A percentile compares a stretch with the other conserved stretches of the same genome.
phyloP scores from a whole-genome alignment of 805 yeast species.

The Candida lessepsii region DNA sequence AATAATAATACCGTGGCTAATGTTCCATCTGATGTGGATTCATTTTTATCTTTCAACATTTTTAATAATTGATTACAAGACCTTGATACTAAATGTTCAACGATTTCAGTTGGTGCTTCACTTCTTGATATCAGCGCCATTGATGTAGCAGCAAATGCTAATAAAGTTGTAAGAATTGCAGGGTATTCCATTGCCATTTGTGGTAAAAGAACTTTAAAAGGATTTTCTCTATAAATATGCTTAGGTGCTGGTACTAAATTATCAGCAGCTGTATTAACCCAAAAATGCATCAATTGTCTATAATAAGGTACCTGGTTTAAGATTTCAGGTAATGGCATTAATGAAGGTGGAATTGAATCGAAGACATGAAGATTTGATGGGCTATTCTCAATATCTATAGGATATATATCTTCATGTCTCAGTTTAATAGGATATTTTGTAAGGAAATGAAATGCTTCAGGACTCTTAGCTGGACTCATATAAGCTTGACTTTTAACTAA shows the following conservation, averaged over 20 bases:
- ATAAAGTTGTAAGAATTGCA: conserved; percentile 53
- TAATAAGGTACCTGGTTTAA: conserved; percentile 58
- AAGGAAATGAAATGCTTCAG: background rate
- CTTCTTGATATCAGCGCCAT: conserved; percentile 25
- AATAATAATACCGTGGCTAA: conserved; percentile 60
- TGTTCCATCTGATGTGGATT: conserved; percentile 64
- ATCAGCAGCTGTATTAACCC: conserved; percentile 57
- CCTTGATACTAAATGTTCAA: conserved; percentile 53
- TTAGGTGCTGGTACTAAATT: conserved; percentile 67
- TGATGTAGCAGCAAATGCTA: conserved; percentile 43
- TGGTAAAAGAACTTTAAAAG: conserved; percentile 64
- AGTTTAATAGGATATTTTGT: background rate
- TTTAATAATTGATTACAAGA: conserved; percentile 57
- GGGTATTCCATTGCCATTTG: conserved; percentile 62
- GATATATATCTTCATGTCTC: conserved; percentile 11
- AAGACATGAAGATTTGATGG: background rate
- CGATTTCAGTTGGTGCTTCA: conserved; percentile 37
- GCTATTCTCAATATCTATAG: conserved; percentile 7
- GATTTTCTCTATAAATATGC: conserved; percentile 54
- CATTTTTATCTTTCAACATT: conserved; percentile 48
- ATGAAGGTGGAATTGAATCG: conserved; percentile 30
- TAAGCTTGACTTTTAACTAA: conserved; percentile 31
- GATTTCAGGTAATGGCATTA: conserved; percentile 58
- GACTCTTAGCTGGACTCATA: conserved; percentile 6
- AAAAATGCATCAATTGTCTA: conserved; percentile 61